Percentiles rank a stretch among this genome's conserved stretches.
These are phyloP conservation scores for Tuber magnatum DNA, from an alignment of 495 filamentous ascomycete genomes.

Conservation along the genomic window DNA sequence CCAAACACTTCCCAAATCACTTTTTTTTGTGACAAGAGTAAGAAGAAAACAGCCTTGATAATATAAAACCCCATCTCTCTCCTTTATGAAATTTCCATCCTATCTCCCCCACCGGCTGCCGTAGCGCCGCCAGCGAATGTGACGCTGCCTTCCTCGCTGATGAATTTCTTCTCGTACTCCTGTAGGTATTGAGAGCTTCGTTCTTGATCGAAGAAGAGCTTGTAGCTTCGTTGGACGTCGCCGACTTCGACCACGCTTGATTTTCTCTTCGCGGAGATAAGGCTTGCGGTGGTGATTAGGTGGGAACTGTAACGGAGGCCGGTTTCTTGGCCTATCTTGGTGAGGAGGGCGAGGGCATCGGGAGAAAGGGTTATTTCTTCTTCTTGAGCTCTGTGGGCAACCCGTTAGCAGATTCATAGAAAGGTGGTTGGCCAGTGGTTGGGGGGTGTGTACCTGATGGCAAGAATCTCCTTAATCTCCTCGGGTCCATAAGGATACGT, in stretches of 20 bases:
- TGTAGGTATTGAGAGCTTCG: constrained; percentile 84
- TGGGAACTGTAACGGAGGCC: constrained; percentile 91
- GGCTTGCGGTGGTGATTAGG: constrained; percentile 84
- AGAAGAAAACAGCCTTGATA: neutral
- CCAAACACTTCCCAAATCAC: neutral
- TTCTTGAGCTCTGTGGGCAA: constrained; percentile 63
- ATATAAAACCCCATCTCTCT: neutral
- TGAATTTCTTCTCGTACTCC: constrained; percentile 86
- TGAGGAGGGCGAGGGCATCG: constrained; percentile 82
- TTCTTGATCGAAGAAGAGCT: constrained; percentile 81
- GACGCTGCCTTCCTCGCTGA: constrained; percentile 75
- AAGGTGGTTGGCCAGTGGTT: neutral
- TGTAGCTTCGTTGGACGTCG: constrained; percentile 88
- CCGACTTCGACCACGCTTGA: constrained; percentile 65
- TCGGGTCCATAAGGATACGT: constrained; percentile 79
- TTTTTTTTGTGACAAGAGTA: neutral
- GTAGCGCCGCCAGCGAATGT: constrained; percentile 51
- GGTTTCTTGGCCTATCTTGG: constrained; percentile 90
- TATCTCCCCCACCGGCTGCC: constrained; percentile 61
- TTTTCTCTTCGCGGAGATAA: constrained; percentile 70
- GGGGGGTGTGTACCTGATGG: constrained; percentile 48
- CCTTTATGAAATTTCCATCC: constrained; percentile 70
- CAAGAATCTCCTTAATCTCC: constrained; percentile 82
- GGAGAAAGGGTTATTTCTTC: constrained; percentile 87
- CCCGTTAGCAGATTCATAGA: neutral